Percentiles rank a stretch among this genome's conserved stretches.
Conservation (phyloP, 106 monocot species). For the Iris macrosiphon region DNA sequence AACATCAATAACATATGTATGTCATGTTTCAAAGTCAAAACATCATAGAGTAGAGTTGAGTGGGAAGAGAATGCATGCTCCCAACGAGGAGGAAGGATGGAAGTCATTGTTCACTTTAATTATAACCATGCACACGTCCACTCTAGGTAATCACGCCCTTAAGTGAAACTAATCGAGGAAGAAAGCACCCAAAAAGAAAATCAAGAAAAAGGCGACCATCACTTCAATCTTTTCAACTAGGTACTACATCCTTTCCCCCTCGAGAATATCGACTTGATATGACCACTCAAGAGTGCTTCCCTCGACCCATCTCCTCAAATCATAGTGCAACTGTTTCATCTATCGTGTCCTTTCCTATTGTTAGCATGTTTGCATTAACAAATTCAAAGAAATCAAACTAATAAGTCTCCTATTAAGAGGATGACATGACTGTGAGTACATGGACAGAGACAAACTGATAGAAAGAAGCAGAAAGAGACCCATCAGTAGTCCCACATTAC, state of each 20-base stretch:
- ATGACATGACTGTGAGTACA: no score
- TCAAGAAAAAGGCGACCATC: conserved; percentile 10
- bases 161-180: conserved; percentile 1
- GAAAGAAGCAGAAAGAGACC: neutral
- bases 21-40: no score
- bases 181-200: neutral
- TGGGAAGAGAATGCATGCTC: no score
- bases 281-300: conserved; percentile 29
- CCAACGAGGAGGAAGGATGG: conserved; percentile 3
- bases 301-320: conserved; percentile 38
- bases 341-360: no score
- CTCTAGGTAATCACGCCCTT: conserved; percentile 45
- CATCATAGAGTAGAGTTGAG: no score
- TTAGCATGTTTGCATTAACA: no score
- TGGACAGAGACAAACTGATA: neutral
- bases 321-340: neutral
- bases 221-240: conserved; percentile 22
- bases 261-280: conserved; percentile 41
- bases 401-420: no score
- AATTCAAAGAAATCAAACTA: no score
- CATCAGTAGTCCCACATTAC: conserved; percentile 18
- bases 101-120: conserved; percentile 16
- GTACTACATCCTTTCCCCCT: conserved; percentile 7
- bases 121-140: conserved; percentile 88
- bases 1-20: no score